Conservation (phyloP, 2,329 filamentous ascomycete genomes). For the Epichloe bromicola region DNA sequence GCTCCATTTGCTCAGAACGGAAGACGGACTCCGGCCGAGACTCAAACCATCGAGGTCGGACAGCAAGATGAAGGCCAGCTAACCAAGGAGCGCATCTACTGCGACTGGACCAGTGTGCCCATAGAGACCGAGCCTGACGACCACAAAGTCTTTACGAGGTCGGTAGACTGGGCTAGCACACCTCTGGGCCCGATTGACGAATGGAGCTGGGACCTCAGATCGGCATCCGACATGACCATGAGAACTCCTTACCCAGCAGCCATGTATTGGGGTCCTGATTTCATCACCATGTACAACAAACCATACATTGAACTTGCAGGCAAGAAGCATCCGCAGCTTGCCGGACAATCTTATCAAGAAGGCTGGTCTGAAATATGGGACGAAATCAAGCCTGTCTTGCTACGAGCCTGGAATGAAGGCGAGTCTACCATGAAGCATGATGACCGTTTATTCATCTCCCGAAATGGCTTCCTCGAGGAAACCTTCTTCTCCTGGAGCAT, state of each 20-base stretch:
- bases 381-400: slow-evolving; percentile 53
- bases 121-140: slow-evolving; percentile 10
- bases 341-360: slow-evolving; percentile 46
- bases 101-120: slow-evolving; percentile 5
- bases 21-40: neutral
- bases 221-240: slow-evolving; percentile 34
- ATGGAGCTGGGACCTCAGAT: slow-evolving; percentile 35
- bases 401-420: slow-evolving; percentile 51
- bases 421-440: slow-evolving; percentile 75
- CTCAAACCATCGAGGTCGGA: slow-evolving; percentile 5
- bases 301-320: slow-evolving; percentile 50
- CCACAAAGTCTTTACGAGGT: slow-evolving; percentile 22
- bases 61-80: slow-evolving; percentile 15
- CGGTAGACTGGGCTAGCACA: slow-evolving; percentile 33
- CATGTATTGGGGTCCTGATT: slow-evolving; percentile 51
- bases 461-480: slow-evolving; percentile 59
- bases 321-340: slow-evolving; percentile 48
- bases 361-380: slow-evolving; percentile 64
- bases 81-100: slow-evolving; percentile 8
- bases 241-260: slow-evolving; percentile 41
- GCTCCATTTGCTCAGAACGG: neutral
- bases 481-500: slow-evolving; percentile 73
- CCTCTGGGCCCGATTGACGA: slow-evolving; percentile 31
- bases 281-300: slow-evolving; percentile 55
- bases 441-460: slow-evolving; percentile 57